Base-by-base conservation (phyloP, 1,139 yeast species). In the Kodamaea alishanica region DNA sequence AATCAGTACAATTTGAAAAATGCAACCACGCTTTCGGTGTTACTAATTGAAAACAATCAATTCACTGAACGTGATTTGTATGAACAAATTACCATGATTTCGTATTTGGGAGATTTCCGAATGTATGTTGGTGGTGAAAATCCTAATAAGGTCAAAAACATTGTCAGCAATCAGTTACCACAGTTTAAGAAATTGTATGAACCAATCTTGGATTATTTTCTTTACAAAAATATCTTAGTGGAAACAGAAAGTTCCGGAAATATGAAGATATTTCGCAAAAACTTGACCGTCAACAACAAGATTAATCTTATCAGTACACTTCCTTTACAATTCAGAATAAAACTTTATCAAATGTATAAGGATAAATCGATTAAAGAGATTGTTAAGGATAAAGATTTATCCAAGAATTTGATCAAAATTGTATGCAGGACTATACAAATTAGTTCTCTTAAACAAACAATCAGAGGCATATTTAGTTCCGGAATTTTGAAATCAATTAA, bases 101-200 rank as follows among this genome's bases (percentile, higher is more conserved):
- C 96, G 15, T 94, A 92, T 58, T 65, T 82, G 60, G 98, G 98
- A 10, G 99, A 92, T 58, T 83, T 90, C 28, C 74, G 99, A 48
- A 84, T 89, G 79, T 68, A 75, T 32, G 70, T 89, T 33, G 95
- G 95, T 2, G 95, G 92, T 5, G 98, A 92, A 60, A 87, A 92
- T 59, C 97, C 97, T 7, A 73, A 83, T 53, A 92, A 92, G 61
- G 85, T 90, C 25, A 70, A 71, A 38, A 92, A 94, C 58, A 92
- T 92, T 45, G 97, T 92, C 6, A 61, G 66, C 23, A 84, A 85
- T 56, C 97, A 94, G 61, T 75, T 77, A 48, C 63, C 65, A 15
- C 74, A 78, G 45, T 92, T 92, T 63, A 75, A 81, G 42, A 65
- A 66, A 43, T 75, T 92, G 50, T 92, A 92, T 58, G 66, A 70